Evolutionary conservation across 1,139 yeast species (phyloP), one percentile per base, ranked within the genome.

Genomic region (Kurtzmaniella quercitrusa): DNA sequence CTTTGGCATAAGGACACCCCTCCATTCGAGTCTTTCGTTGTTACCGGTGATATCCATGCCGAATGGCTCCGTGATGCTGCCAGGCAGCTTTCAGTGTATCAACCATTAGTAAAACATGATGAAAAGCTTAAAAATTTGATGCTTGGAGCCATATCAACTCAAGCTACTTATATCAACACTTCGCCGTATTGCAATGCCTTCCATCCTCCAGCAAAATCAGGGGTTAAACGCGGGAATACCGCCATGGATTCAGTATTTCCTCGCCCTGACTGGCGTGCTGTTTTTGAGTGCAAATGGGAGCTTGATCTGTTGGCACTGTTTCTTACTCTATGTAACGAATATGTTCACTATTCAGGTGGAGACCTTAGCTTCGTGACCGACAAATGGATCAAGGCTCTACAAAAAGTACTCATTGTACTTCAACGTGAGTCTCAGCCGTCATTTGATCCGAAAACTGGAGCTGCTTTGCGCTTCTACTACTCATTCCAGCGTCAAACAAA

Each of bases 31-130:
- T 20, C 43, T 0, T 88, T 88, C 61, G 77, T 88, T 1, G 95
- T 88, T 28, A 88, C 96, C 0, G 96, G 96, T 3, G 96, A 88
- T 54, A 84, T 84, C 37, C 89, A 88, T 59, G 96, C 96, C 1
- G 95, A 88, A 60, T 88, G 96, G 84, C 66, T 88, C 33, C 65
- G 96, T 39, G 96, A 88, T 61, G 82, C 95, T 1, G 88, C 95
- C 0, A 69, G 95, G 50, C 96, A 88, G 57, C 66, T 88, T 43
- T 75, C 88, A 2, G 88, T 87, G 2, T 89, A 88, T 56, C 83
- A 84, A 50, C 80, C 80, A 3, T 69, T 88, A 33, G 61, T 78
- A 19, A 63, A 66, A 38, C 59, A 76, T 46, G 94, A 85, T 51
- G 53, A 62, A 0, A 52, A 57, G 3, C 66, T 88, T 43, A 61